phyloP scores from a whole-genome alignment of 371 early-diverging fungal species.

The Phascolomyces articulosus region DNA sequence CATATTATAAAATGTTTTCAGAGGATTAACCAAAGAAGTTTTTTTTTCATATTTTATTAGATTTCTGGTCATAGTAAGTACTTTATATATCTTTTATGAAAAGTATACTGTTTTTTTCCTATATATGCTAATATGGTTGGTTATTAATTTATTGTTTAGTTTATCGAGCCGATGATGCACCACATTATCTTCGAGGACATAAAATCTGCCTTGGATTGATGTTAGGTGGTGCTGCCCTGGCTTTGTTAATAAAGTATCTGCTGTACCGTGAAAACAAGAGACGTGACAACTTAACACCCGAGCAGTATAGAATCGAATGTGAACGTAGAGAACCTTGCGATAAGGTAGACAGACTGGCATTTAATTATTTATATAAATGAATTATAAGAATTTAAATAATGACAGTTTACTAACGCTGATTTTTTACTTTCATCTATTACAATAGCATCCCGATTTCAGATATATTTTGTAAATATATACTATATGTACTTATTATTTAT shows the following conservation, averaged over 20 bases:
- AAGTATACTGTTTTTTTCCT: no score
- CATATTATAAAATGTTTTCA: no score
- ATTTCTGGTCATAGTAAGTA: conserved; percentile 37
- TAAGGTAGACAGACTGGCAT: conserved; percentile 18
- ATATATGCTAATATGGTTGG: no score
- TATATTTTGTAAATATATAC: conserved; percentile 29
- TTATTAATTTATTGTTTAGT: no score
- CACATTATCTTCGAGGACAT: conserved; percentile 54
- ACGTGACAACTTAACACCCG: conserved; percentile 22
- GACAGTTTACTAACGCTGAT: no score
- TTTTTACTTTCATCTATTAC: no score
- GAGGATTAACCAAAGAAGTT: neutral
- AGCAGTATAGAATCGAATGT: conserved; percentile 47
- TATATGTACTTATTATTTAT: neutral
- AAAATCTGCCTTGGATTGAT: conserved; percentile 45
- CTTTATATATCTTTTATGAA: no score
- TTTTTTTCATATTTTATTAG: neutral
- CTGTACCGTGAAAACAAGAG: conserved; percentile 21
- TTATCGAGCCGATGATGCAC: conserved; percentile 64
- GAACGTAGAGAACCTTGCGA: conserved; percentile 54
- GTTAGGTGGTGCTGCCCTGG: conserved; percentile 38
- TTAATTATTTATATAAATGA: neutral
- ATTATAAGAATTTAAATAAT: neutral
- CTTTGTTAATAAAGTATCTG: conserved; percentile 47
- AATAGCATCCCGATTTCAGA: conserved; percentile 58